Percentiles rank a stretch among this genome's conserved stretches.
phyloP scores from a whole-genome alignment of 768 basidiomycete genomes.

The Daedaleopsis sinensis region DNA sequence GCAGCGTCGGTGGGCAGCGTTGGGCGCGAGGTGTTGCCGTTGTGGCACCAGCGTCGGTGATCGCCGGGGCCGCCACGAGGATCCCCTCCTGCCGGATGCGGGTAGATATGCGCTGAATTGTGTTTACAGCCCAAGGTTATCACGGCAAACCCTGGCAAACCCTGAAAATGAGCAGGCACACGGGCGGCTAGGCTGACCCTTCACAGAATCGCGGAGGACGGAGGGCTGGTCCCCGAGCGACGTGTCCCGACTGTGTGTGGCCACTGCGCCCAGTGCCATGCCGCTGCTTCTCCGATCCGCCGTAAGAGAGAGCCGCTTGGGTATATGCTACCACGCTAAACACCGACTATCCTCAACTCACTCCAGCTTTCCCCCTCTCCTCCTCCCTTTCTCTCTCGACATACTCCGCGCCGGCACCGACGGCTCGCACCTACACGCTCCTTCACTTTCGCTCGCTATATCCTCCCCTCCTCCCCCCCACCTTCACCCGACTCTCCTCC shows the following conservation, averaged over 20 bases:
- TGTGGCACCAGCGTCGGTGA: no score
- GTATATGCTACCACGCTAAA: no score
- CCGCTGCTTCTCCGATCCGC: conserved; percentile 11
- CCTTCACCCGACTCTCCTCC: not conserved
- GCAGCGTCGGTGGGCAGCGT: no score
- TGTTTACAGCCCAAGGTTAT: no score
- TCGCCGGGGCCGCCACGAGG: no score
- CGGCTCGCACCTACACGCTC: not conserved
- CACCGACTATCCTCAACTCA: not conserved
- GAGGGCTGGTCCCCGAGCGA: no score
- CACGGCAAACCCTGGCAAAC: not conserved
- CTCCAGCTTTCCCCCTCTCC: not conserved
- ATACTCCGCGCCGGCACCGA: no score
- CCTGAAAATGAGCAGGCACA: not conserved
- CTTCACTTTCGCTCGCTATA: not conserved
- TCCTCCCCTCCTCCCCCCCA: not conserved
- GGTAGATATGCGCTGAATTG: no score
- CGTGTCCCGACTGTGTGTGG: no score
- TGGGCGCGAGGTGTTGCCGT: no score
- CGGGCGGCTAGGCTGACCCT: not conserved
- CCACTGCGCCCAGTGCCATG: no score
- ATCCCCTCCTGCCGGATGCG: no score
- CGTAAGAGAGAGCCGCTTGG: not conserved
- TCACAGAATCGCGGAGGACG: not conserved
- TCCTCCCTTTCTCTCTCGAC: not conserved